phyloP scores from a whole-genome alignment of 495 filamentous ascomycete genomes.

The Xylaria curta region DNA sequence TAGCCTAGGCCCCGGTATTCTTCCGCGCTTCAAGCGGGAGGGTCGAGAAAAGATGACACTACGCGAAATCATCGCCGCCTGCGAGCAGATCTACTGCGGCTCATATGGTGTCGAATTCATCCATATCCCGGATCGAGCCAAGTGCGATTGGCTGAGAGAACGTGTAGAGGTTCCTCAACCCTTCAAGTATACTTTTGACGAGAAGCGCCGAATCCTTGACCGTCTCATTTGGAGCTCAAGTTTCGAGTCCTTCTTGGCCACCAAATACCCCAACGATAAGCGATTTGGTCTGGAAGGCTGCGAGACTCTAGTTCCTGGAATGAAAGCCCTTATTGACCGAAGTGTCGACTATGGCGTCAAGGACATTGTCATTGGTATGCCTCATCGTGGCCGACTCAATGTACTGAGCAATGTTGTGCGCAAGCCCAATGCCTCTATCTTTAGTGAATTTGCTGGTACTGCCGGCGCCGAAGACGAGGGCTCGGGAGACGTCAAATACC shows the following conservation, averaged over 20 bases:
- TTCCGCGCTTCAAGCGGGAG: slow-evolving; percentile 89
- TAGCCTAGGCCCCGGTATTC: slow-evolving; percentile 89
- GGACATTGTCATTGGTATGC: slow-evolving; percentile 99
- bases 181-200: slow-evolving; percentile 94
- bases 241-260: slow-evolving; percentile 92
- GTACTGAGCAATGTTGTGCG: slow-evolving; percentile 97
- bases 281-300: slow-evolving; percentile 97
- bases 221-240: slow-evolving; percentile 97
- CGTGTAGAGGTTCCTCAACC: slow-evolving; percentile 92
- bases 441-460: slow-evolving; percentile 94
- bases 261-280: slow-evolving; percentile 99
- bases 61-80: slow-evolving; percentile 89
- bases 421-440: slow-evolving; percentile 99
- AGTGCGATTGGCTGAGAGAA: slow-evolving; percentile 97
- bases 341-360: slow-evolving; percentile 98
- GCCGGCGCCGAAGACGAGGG: slow-evolving; percentile 91
- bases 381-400: slow-evolving; percentile 97
- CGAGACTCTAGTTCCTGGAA: slow-evolving; percentile 94
- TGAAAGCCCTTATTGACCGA: slow-evolving; percentile 98
- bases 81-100: slow-evolving; percentile 95
- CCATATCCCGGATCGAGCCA: slow-evolving; percentile 95
- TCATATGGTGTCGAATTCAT: slow-evolving; percentile 98
- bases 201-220: slow-evolving; percentile 96
- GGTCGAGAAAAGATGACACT: slow-evolving; percentile 93
- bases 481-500: slow-evolving; percentile 98